Base-by-base conservation (phyloP, 2,329 filamentous ascomycete genomes). In the Ophiostoma sp. region DNA sequence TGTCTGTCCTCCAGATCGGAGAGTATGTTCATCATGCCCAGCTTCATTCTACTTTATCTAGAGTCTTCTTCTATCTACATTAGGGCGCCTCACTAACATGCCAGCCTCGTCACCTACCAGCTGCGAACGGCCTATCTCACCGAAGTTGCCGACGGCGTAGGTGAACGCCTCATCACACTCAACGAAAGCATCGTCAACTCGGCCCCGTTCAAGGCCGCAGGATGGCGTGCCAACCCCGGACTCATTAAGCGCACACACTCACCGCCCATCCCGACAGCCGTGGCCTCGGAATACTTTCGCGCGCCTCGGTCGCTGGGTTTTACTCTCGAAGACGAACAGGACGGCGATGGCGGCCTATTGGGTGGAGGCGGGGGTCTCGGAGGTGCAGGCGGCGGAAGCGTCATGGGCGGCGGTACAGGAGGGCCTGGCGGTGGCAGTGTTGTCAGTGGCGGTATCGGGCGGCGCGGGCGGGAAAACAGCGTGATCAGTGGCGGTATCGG, bases 191-290 rank as follows among this genome's bases (percentile, higher is more conserved):
- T 94, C 76, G 83, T 95, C 73, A 94, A 93, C 77, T 91, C 91
- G 36, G 87, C 89, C 2, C 89, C 91, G 39, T 95, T 94, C 82
- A 93, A 93, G 79, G 88, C 90, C 67, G 90, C 91, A 72, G 92
- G 92, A 74, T 95, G 92, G 92, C 86, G 87, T 62, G 83, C 89
- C 67, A 91, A 91, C 76, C 86, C 89, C 11, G 86, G 89, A 23
- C 89, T 93, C 73, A 88, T 91, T 78, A 94, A 94, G 79, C 88
- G 92, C 75, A 94, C 90, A 66, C 91, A 96, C 79, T 95, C 92
- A 2, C 92, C 92, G 27, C 91, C 92, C 1, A 96, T 96, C 70
- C 92, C 92, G 11, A 94, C 92, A 4, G 91, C 90, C 17, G 87
- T 93, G 72, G 89, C 90, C 39, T 91, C 90, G 66, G 92, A 95